Percentiles rank a stretch among this genome's conserved stretches.
Evolutionary conservation across 352 stramenopile genomes (phyloP).

Genomic region (Globisporangium canariense): DNA sequence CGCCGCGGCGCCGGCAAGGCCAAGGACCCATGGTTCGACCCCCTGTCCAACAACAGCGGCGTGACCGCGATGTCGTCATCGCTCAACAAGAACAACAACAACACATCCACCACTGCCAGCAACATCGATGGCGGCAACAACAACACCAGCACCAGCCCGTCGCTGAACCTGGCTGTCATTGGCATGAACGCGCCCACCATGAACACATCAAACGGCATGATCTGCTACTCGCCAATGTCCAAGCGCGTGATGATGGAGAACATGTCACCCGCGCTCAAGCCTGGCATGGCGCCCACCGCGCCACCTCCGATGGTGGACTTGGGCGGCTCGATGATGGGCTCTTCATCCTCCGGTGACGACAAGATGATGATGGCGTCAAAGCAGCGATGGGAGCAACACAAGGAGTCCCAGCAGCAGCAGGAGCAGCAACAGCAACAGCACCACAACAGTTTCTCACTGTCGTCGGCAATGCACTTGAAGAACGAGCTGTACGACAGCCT

Average conservation of each 20-base stretch:
- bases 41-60: conserved; percentile 31
- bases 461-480: conserved; percentile 41
- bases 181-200: conserved; percentile 26
- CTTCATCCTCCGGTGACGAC: conserved; percentile 9
- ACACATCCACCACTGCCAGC: neutral
- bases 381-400: conserved; percentile 36
- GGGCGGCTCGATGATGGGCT: conserved; percentile 25
- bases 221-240: conserved; percentile 78
- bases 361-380: conserved; percentile 22
- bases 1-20: conserved; percentile 76
- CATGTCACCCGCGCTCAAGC: conserved; percentile 82
- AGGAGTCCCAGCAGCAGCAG: conserved; percentile 24
- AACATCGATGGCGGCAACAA: neutral
- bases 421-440: conserved; percentile 26
- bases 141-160: conserved; percentile 1
- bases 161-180: conserved; percentile 22
- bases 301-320: conserved; percentile 63
- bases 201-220: conserved; percentile 27
- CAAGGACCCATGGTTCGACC: conserved; percentile 85
- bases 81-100: neutral
- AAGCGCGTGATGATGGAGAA: conserved; percentile 79
- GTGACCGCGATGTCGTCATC: neutral
- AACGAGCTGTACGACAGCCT: conserved; percentile 37
- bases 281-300: conserved; percentile 41
- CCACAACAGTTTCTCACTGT: conserved; percentile 31